Conservation (phyloP, 345 rosid species). For the Pseudoturritis turrita region DNA sequence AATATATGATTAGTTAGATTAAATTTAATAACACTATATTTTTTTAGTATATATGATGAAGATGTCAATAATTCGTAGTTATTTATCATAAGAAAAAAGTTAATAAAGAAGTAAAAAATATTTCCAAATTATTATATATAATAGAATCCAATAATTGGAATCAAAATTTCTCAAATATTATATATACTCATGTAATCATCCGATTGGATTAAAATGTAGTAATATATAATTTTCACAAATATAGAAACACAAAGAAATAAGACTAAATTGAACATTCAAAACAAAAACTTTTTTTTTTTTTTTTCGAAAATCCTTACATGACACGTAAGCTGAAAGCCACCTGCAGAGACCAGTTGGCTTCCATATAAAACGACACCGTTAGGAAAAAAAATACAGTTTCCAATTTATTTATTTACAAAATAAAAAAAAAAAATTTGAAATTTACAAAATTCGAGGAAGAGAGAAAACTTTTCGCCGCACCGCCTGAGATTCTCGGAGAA, state of each 20-base stretch:
- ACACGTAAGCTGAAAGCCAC: slow-evolving; percentile 17
- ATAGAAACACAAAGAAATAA: background rate
- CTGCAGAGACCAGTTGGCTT: background rate
- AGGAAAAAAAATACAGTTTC: background rate
- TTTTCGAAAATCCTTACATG: background rate
- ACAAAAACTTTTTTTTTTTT: background rate
- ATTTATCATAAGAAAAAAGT: background rate
- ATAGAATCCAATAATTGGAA: background rate
- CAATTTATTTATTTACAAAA: background rate
- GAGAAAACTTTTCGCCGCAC: slow-evolving; percentile 22
- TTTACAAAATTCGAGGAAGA: slow-evolving; percentile 1
- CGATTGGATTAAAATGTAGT: background rate
- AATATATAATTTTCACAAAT: background rate
- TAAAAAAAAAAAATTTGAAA: background rate
- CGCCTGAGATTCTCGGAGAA: slow-evolving; percentile 16
- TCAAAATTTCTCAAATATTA: background rate
- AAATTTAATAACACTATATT: too few relatives aligned
- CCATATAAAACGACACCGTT: slow-evolving; percentile 17
- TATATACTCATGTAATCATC: background rate
- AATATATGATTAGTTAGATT: too few relatives aligned
- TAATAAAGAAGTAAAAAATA: background rate
- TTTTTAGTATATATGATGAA: too few relatives aligned
- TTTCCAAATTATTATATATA: background rate
- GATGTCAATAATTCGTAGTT: too few relatives aligned
- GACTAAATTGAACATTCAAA: background rate